Percentiles rank a stretch among this genome's conserved stretches.
phyloP scores from a whole-genome alignment of 768 basidiomycete species.

The Pleurotus djamor region DNA sequence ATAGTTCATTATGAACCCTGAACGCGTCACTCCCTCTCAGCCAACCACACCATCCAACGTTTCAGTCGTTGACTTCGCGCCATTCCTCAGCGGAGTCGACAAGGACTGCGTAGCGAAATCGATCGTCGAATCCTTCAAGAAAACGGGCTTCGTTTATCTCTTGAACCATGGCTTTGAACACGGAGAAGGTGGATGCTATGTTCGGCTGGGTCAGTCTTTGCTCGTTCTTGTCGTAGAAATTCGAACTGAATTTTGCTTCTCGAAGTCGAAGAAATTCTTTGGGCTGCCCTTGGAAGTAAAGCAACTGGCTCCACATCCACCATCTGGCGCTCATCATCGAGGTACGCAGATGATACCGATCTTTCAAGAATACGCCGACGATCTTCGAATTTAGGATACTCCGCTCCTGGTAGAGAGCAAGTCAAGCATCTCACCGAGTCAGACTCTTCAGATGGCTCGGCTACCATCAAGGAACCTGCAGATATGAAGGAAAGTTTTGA shows the following conservation, averaged over 20 bases:
- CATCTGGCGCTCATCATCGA: slow-evolving; percentile 41
- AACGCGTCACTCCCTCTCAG: neutral
- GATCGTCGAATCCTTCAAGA: slow-evolving; percentile 42
- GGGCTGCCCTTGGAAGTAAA: slow-evolving; percentile 33
- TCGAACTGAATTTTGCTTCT: neutral
- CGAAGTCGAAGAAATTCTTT: slow-evolving; percentile 37
- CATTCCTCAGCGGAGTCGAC: slow-evolving; percentile 37
- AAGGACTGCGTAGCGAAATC: slow-evolving; percentile 36
- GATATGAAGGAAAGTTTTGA: slow-evolving; percentile 56
- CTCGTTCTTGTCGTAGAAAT: neutral
- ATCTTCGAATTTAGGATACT: slow-evolving; percentile 28
- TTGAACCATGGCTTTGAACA: slow-evolving; percentile 37
- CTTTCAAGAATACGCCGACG: slow-evolving; percentile 14
- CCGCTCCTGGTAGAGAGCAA: slow-evolving; percentile 36
- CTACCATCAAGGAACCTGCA: slow-evolving; percentile 21
- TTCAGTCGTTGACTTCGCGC: slow-evolving; percentile 37
- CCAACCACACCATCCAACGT: slow-evolving; percentile 13
- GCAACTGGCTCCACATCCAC: slow-evolving; percentile 42
- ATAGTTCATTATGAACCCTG: no score
- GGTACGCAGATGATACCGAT: slow-evolving; percentile 23
- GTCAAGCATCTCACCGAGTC: slow-evolving; percentile 19
- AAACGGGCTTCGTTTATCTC: slow-evolving; percentile 47
- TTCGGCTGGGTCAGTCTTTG: slow-evolving; percentile 35
- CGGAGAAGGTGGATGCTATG: slow-evolving; percentile 32
- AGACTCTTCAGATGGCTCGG: slow-evolving; percentile 23